phyloP scores from a whole-genome alignment of 371 early-diverging fungal genomes.

The Rhizopus arrhizus region DNA sequence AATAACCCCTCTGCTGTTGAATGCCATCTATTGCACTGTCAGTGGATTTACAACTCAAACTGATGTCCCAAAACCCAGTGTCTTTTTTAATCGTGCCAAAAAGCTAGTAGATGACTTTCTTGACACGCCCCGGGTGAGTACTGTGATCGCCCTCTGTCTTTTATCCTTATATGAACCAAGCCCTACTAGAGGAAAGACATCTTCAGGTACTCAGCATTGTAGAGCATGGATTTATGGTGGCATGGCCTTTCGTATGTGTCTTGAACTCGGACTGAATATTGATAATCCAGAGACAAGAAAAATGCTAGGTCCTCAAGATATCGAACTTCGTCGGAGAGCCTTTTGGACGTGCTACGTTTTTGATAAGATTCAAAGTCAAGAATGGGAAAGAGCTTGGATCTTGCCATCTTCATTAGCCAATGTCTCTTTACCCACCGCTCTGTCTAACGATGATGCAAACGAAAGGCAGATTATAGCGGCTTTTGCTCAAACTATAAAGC shows the following conservation, averaged over 20 bases:
- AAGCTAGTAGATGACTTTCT: conserved; percentile 30
- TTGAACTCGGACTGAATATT: conserved; percentile 28
- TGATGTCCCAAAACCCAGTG: conserved; percentile 21
- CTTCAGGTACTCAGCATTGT: conserved; percentile 16
- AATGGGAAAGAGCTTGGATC: conserved; percentile 43
- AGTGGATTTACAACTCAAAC: conserved; percentile 12
- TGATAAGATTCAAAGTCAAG: conserved; percentile 39
- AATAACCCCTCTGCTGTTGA: conserved; percentile 31
- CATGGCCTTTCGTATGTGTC: conserved; percentile 39
- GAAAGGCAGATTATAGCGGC: conserved; percentile 9
- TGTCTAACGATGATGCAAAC: conserved; percentile 26
- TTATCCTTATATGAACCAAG: conserved; percentile 29
- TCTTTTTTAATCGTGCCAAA: conserved; percentile 27
- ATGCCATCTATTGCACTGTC: conserved; percentile 32
- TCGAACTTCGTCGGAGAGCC: conserved; percentile 23
- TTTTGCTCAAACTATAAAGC: conserved; percentile 12
- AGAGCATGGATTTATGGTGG: conserved; percentile 36
- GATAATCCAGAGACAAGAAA: conserved; percentile 20
- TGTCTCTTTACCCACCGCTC: conserved; percentile 12
- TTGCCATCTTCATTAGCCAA: conserved; percentile 7
- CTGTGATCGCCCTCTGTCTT: conserved; percentile 26
- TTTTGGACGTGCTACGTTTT: conserved; percentile 40
- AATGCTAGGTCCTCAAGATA: conserved; percentile 12
- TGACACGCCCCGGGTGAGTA: conserved; percentile 34
- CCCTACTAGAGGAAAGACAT: conserved; percentile 5